phyloP scores from a whole-genome alignment of 495 filamentous ascomycete species.

The Xylaria flabelliformis region DNA sequence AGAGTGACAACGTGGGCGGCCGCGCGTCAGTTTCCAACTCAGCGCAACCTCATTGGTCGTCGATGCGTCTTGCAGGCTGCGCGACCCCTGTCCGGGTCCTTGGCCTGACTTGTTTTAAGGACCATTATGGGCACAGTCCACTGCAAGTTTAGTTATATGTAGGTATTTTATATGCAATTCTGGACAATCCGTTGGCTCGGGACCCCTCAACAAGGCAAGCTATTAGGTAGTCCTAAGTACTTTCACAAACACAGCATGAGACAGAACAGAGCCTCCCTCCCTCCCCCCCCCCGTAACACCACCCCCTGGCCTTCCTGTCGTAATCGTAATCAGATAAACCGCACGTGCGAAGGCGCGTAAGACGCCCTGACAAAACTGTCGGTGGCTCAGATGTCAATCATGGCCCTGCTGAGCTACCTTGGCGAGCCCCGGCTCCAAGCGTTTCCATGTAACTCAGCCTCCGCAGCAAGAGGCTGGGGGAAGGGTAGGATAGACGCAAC shows the following conservation, averaged over 20 bases:
- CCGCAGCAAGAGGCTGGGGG: not conserved
- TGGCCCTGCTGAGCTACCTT: not conserved
- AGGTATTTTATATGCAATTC: not conserved
- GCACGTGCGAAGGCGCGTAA: not conserved
- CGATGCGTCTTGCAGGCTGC: not conserved
- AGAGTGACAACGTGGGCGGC: slow-evolving; percentile 29
- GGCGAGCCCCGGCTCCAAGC: slow-evolving; percentile 3
- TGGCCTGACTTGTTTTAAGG: not conserved
- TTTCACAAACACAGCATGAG: not conserved
- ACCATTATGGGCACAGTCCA: not conserved
- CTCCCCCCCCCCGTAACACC: not conserved
- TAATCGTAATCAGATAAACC: slow-evolving; percentile 2
- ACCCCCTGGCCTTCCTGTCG: not conserved
- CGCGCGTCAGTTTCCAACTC: slow-evolving; percentile 26
- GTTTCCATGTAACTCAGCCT: slow-evolving; percentile 23
- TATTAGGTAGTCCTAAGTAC: too few species aligned
- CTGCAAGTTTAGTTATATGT: too few species aligned
- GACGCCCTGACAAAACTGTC: slow-evolving; percentile 25
- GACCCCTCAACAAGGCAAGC: not conserved
- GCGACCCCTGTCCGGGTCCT: not conserved
- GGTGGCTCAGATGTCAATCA: slow-evolving; percentile 37
- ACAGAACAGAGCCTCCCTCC: slow-evolving; percentile 15
- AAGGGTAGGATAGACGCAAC: slow-evolving; percentile 8
- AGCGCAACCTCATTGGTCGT: slow-evolving; percentile 23
- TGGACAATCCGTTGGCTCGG: not conserved